These are phyloP conservation scores for Pseudogymnoascus sp. DNA, from an alignment of 2,329 filamentous ascomycete species.

Conservation along the genomic window DNA sequence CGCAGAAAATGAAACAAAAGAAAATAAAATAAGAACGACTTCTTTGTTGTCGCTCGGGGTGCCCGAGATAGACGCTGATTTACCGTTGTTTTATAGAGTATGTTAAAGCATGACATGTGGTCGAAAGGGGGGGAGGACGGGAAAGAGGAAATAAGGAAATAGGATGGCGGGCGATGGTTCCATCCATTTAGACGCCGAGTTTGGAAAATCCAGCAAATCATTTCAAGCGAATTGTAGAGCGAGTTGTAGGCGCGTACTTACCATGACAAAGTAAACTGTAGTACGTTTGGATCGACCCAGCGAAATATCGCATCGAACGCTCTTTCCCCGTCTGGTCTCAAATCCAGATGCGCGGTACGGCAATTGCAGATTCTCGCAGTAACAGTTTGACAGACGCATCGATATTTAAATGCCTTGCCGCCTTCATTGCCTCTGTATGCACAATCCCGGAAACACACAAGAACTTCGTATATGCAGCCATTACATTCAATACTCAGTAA, in stretches of 20 bases:
- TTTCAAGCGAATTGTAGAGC: background rate
- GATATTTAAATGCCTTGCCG: background rate
- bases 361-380: background rate
- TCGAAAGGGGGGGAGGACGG: background rate
- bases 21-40: background rate
- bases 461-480: background rate
- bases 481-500: background rate
- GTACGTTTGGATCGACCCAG: background rate
- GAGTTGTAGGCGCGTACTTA: background rate
- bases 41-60: background rate
- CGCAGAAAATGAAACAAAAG: background rate
- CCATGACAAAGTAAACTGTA: background rate
- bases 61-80: background rate
- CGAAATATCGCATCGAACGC: background rate
- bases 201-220: background rate
- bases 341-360: background rate
- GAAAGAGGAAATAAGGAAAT: background rate
- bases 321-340: background rate
- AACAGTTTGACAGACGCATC: background rate
- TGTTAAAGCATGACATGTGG: background rate
- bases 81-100: background rate
- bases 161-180: background rate
- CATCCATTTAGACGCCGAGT: background rate
- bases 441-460: background rate
- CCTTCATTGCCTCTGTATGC: background rate